Conservation (phyloP, 2,329 filamentous ascomycete genomes). For the Diaporthe ampelina region DNA sequence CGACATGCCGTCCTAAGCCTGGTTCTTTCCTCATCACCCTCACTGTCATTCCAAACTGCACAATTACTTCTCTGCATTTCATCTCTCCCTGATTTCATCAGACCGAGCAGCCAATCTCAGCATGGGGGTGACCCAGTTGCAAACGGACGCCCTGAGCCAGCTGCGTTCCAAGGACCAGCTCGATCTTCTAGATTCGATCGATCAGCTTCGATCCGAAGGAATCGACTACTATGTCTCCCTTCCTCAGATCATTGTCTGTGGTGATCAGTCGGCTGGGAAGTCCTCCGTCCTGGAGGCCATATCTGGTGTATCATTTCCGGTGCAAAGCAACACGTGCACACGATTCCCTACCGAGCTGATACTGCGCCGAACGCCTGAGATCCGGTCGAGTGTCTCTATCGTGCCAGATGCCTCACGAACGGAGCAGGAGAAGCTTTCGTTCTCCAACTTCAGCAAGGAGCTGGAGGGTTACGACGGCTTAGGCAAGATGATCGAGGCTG, state of each 20-base stretch:
- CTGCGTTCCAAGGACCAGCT: conserved; percentile 33
- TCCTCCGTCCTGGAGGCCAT: conserved; percentile 61
- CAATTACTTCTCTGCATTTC: too few species aligned
- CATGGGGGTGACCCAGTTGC: conserved; percentile 9
- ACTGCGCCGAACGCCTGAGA: conserved; percentile 52
- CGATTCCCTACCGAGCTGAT: conserved; percentile 66
- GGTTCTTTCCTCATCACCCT: not conserved
- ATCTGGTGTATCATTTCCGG: conserved; percentile 65
- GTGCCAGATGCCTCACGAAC: conserved; percentile 26
- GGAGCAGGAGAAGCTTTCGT: conserved; percentile 10
- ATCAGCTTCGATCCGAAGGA: conserved; percentile 28
- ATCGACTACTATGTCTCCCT: conserved; percentile 26
- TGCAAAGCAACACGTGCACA: conserved; percentile 65
- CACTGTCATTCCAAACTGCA: too few species aligned
- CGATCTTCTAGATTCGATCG: conserved; percentile 29
- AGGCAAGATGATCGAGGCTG: conserved; percentile 53
- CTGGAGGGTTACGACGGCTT: conserved; percentile 47
- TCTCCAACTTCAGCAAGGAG: conserved; percentile 35
- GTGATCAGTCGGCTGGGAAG: conserved; percentile 59
- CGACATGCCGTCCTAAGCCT: not conserved
- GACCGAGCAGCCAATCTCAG: not conserved
- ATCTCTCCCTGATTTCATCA: not conserved
- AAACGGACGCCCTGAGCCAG: conserved; percentile 21
- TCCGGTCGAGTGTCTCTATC: conserved; percentile 48
- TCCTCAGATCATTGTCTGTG: conserved; percentile 40